phyloP scores from a whole-genome alignment of 345 rosid species.

The Atalantia buxifolia region DNA sequence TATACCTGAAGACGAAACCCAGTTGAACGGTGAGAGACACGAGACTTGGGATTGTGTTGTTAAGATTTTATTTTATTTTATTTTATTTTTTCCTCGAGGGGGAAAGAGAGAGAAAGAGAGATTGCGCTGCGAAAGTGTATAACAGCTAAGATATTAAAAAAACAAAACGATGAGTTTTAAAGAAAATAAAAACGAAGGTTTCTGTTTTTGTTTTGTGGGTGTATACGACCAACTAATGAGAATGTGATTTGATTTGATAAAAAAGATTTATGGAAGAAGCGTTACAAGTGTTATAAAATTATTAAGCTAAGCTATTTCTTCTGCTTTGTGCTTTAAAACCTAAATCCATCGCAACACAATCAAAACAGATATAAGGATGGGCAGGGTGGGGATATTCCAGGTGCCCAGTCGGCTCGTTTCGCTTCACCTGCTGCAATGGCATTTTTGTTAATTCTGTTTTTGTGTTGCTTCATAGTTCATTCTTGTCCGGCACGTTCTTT shows the following conservation, averaged over 20 bases:
- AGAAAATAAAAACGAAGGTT: background rate
- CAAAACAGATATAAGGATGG: background rate
- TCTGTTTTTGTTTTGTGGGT: background rate
- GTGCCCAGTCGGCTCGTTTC: background rate
- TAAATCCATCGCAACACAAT: background rate
- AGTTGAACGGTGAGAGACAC: constrained; percentile 10
- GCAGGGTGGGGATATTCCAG: background rate
- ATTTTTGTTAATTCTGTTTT: background rate
- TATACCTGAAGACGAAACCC: constrained; percentile 35
- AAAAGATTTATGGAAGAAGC: background rate
- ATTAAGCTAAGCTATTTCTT: background rate
- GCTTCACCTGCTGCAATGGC: background rate
- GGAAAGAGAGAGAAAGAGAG: background rate
- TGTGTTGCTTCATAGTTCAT: background rate
- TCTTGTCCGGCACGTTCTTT: constrained; percentile 12
- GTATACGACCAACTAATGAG: background rate
- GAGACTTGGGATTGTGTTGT: constrained; percentile 16
- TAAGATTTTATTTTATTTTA: background rate
- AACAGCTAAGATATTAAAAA: constrained; percentile 6
- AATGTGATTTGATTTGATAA: background rate
- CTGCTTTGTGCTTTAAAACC: background rate
- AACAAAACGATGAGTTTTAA: constrained; percentile 11
- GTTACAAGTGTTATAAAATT: background rate
- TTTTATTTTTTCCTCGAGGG: no score
- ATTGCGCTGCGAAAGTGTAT: background rate